A percentile compares a stretch with the other conserved stretches of the same genome.
phyloP scores from a whole-genome alignment of 306 rosid species.

The Quillaja saponaria region DNA sequence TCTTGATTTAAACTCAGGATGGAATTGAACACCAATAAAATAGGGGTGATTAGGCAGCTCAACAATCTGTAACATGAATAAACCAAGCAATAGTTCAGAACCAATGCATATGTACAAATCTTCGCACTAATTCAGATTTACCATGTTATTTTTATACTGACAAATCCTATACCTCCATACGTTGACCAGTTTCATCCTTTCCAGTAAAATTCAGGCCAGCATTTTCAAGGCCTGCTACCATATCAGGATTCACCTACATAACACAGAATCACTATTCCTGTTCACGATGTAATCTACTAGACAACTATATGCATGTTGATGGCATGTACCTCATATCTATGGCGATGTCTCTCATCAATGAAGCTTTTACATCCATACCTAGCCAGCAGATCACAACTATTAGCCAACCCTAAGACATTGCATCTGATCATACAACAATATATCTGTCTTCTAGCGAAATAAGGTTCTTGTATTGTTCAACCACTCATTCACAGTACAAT shows the following conservation, averaged over 20 bases:
- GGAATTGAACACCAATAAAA: constrained; percentile 83
- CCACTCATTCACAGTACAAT: too few species aligned
- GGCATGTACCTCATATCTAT: constrained; percentile 83
- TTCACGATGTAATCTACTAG: neutral
- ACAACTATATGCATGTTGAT: constrained; percentile 10
- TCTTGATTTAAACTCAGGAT: constrained; percentile 86
- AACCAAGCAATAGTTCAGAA: constrained; percentile 20
- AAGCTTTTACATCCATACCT: constrained; percentile 66
- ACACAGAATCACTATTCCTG: constrained; percentile 13
- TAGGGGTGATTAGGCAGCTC: constrained; percentile 83
- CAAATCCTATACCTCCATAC: constrained; percentile 80
- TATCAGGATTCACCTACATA: constrained; percentile 80
- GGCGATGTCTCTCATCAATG: constrained; percentile 85
- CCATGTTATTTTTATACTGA: neutral
- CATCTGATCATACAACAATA: too few species aligned
- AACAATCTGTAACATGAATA: constrained; percentile 51
- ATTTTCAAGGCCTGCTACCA: constrained; percentile 69
- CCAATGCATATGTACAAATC: constrained; percentile 2
- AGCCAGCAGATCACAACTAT: constrained; percentile 27
- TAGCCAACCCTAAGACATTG: too few species aligned
- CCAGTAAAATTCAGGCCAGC: constrained; percentile 84
- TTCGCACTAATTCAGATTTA: neutral
- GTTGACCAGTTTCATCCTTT: constrained; percentile 70
- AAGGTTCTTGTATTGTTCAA: too few species aligned
- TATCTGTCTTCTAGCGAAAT: too few species aligned